These are phyloP conservation scores for Parietichytrium sp. DNA, from an alignment of 108 stramenopile species.

Conservation along the genomic window DNA sequence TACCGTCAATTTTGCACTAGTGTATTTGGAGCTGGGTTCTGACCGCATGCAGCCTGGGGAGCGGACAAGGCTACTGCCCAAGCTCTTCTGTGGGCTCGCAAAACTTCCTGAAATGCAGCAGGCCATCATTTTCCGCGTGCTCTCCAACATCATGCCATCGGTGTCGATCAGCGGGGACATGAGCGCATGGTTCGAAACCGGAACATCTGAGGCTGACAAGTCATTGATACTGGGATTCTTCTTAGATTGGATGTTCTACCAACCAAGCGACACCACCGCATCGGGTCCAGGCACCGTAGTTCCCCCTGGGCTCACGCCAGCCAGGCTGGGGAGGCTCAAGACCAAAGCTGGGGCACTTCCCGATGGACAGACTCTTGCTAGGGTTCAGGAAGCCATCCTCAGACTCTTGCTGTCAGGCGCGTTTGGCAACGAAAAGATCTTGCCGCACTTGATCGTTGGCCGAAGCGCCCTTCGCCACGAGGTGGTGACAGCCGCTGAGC, in stretches of 20 bases:
- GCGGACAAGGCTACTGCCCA: not conserved
- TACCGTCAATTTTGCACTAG: conserved; percentile 24
- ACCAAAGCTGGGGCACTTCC: not conserved
- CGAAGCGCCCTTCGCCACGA: conserved; percentile 24
- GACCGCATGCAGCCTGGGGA: conserved; percentile 15
- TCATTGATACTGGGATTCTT: not conserved
- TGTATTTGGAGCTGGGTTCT: conserved; percentile 1
- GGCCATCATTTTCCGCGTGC: not conserved
- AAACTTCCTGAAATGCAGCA: not conserved
- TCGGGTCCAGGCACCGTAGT: not conserved
- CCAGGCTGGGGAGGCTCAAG: not conserved
- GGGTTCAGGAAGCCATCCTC: not conserved
- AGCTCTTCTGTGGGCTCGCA: not conserved
- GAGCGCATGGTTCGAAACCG: not conserved
- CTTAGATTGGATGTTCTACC: conserved; percentile 7
- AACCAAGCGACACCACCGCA: not conserved
- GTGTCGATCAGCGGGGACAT: not conserved
- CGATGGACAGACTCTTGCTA: not conserved
- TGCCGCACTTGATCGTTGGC: conserved; percentile 16
- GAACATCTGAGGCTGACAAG: not conserved
- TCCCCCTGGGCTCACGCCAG: conserved; percentile 20
- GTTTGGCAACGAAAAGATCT: not conserved
- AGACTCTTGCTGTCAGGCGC: not conserved
- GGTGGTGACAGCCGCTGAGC: not conserved
- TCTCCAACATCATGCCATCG: not conserved